Evolutionary conservation across 352 stramenopile species (phyloP).

Genomic region (Globisporangium cystogenes): DNA sequence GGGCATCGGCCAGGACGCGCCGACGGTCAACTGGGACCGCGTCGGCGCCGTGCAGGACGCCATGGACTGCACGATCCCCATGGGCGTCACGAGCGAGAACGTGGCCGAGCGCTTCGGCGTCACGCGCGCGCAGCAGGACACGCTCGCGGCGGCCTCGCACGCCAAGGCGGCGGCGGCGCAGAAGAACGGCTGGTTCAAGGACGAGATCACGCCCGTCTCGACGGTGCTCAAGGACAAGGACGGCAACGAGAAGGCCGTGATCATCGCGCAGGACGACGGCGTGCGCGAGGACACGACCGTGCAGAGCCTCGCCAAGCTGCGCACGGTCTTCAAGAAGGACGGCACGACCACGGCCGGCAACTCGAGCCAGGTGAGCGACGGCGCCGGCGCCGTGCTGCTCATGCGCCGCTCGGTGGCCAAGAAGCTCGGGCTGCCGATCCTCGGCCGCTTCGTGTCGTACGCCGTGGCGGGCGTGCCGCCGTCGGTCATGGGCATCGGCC

Average conservation of each 20-base stretch:
- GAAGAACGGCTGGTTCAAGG: constrained; percentile 77
- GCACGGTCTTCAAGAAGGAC: constrained; percentile 74
- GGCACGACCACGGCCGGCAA: constrained; percentile 80
- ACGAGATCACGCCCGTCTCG: constrained; percentile 87
- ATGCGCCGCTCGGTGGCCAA: constrained; percentile 82
- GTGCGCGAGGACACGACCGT: constrained; percentile 58
- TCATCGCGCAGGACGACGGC: constrained; percentile 75
- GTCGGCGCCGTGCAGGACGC: constrained; percentile 50
- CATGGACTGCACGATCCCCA: constrained; percentile 81
- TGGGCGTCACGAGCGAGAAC: constrained; percentile 87
- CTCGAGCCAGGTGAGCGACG: constrained; percentile 87
- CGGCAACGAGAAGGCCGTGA: constrained; percentile 65
- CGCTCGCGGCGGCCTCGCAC: constrained; percentile 71
- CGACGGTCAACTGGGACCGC: constrained; percentile 58
- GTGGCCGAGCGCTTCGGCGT: constrained; percentile 77
- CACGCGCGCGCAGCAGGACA: constrained; percentile 71
- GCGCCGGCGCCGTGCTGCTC: constrained; percentile 82
- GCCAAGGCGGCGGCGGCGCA: constrained; percentile 66
- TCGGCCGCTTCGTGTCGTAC: constrained; percentile 84
- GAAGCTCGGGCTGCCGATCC: constrained; percentile 68
- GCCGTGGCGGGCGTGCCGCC: constrained; percentile 78
- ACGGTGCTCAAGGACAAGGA: constrained; percentile 72
- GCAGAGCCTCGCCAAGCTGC: constrained; percentile 67
- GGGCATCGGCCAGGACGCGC: constrained; percentile 38
- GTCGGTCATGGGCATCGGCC: constrained; percentile 86